These are phyloP conservation scores for Apiospora kogelbergensis DNA, from an alignment of 2,329 filamentous ascomycete species.

Conservation along the genomic window DNA sequence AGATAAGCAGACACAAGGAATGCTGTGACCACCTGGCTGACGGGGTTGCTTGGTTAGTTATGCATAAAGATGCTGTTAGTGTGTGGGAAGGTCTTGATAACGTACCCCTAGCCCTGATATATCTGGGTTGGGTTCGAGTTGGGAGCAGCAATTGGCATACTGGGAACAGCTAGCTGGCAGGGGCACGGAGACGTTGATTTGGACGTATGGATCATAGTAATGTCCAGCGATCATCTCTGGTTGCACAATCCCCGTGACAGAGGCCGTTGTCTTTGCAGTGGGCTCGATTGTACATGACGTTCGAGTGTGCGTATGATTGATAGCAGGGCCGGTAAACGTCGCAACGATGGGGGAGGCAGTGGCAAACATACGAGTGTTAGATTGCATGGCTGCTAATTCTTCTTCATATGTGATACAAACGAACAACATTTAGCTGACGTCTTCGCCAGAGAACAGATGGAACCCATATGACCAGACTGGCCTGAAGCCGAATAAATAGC, in stretches of 20 bases:
- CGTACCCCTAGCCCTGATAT: not conserved
- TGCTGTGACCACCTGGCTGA: not conserved
- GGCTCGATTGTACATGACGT: not conserved
- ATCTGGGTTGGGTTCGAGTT: not conserved
- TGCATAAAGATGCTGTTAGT: not conserved
- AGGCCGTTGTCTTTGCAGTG: not conserved
- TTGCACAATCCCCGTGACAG: not conserved
- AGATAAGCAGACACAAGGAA: not conserved
- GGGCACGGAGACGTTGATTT: not conserved
- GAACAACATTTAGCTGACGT: not conserved
- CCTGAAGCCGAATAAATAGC: not conserved
- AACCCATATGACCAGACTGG: not conserved
- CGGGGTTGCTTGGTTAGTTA: not conserved
- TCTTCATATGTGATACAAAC: no score
- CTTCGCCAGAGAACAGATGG: not conserved
- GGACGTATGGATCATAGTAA: not conserved
- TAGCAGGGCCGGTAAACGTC: no score
- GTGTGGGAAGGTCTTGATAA: no score
- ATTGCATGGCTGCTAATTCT: not conserved
- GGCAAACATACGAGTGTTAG: no score
- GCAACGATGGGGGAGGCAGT: no score
- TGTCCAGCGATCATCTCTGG: not conserved
- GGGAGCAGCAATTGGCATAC: not conserved
- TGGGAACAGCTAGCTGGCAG: not conserved
- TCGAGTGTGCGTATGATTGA: not conserved